phyloP scores from a whole-genome alignment of 129 eudicot species.

The Erigeron canadensis region DNA sequence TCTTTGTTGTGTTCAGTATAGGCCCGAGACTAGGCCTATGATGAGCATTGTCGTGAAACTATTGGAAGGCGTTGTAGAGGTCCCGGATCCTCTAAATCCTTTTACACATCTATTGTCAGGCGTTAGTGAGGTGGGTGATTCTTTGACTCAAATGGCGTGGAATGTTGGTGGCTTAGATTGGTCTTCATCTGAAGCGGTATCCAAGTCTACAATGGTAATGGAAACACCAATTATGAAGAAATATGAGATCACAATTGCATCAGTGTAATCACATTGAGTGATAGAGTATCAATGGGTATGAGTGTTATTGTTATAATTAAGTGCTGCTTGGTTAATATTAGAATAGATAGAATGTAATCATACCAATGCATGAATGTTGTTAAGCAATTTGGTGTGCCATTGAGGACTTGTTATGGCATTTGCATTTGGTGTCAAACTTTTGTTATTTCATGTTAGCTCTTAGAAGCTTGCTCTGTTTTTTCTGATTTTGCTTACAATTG shows the following conservation, averaged over 20 bases:
- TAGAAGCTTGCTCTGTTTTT: background rate
- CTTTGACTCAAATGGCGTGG: background rate
- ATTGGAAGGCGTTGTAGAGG: constrained; percentile 11
- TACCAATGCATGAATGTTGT: background rate
- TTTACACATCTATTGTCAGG: background rate
- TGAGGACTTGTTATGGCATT: background rate
- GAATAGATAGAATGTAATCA: no score
- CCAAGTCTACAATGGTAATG: background rate
- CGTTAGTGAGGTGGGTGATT: background rate
- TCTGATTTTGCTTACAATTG: background rate
- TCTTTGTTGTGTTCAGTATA: constrained; percentile 8
- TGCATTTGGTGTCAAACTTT: background rate
- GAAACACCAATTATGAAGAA: background rate
- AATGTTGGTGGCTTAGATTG: background rate
- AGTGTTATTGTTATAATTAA: no score
- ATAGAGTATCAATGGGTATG: no score
- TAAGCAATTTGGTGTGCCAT: constrained; percentile 3
- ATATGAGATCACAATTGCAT: background rate
- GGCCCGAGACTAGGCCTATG: background rate
- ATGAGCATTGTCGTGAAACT: constrained; percentile 11
- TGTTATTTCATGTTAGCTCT: background rate
- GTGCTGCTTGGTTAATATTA: no score
- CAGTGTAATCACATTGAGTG: background rate
- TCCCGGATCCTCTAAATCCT: background rate
- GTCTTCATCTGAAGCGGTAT: background rate